Base-by-base conservation (phyloP, 1,139 yeast genomes). In the Starmera stellimalicola region DNA sequence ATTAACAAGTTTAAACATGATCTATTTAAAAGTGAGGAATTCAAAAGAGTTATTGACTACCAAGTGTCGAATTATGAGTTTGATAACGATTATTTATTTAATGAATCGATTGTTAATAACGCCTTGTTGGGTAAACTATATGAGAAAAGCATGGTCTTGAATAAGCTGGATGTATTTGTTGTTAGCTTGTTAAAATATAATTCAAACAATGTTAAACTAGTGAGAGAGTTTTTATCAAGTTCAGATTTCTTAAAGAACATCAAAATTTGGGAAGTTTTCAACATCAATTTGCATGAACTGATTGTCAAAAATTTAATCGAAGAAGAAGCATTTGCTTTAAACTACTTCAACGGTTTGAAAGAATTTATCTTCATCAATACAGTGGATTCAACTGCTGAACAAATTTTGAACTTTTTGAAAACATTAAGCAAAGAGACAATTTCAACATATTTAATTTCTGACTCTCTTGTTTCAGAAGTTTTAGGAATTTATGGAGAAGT, bases 41-140 rank as follows among this genome's bases (percentile, higher is more conserved):
- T 65, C n/a, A 41, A 48, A 20, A 38, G 42, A 0, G 52, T 57
- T 18, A 39, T 64, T 12, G 40, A 51, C 6, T 44, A 50, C 1
- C 52, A 52, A 33, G 51, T 65, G 0, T 44, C 47, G 2, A 30
- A 35, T 1, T 55, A 50, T 34, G 41, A 47, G 8, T 59, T 48
- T 26, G 39, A 40, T 11, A 50, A 51, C 31, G 47, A 45, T 27
- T 43, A 37, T 5, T 34, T 57, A 24, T 55, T 57, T 37, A 41
- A 43, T 27, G 26, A 45, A 3, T 52, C 54, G 31, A 50, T 64
- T 28, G 33, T 65, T 18, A 56, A 52, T 6, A 48, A 54, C 5
- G 54, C 55, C 2, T 55, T 60, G 15, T 41, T 62, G 1, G 14
- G 38, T 3, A 51, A 50, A 18, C 37, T 67, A 7, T 66, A 54